Base-by-base conservation (phyloP, 306 rosid species). In the Prosopis cineraria region DNA sequence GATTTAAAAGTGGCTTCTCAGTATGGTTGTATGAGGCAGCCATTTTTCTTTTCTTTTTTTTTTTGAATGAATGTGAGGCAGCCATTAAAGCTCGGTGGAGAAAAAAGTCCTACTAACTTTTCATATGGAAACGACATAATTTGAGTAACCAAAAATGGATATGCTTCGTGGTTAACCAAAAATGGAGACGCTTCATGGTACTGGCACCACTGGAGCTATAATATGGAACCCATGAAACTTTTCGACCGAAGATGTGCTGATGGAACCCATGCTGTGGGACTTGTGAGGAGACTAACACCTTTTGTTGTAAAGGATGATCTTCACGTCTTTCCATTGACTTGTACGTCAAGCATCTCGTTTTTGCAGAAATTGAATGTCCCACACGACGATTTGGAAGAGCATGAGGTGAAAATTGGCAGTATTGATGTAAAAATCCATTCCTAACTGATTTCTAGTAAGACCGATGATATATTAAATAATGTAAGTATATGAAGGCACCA, bases 351-450 rank as follows among this genome's bases (percentile, higher is more conserved):
- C 68, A 69, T 84, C 70, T 81, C 55, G 5, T 62, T 81, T 27
- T 41, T 81, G 31, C 81, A 78, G 29, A 78, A 85, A 37, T n/a
- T 85, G 68, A 70, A 78, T 64, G 53, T 55, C 11, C 73, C 79
- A 4, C 55, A 81, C 37, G 81, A 85, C 40, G 83, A 78, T 70
- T 74, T 85, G 17, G 83, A 85, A 68, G 81, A 78, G 58, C 85
- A 81, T 36, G 63, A 8, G 40, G 74, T 78, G 55, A 44, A 52
- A 30, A 52, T 81, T 53, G 34, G 12, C 14, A 9, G 0, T 7
- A 56, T 10, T 10, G 59, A 81, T 76, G 81, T 81, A 84, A 70
- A 22, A 66, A 10, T 30, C 14, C 0, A 0, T 13, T 69, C 34
- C 6, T 22, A 1, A 19, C 24, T 56, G 34, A 10, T 37, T 9